Conservation (phyloP, 2,329 filamentous ascomycete species). For the Didymella keratinophila region DNA sequence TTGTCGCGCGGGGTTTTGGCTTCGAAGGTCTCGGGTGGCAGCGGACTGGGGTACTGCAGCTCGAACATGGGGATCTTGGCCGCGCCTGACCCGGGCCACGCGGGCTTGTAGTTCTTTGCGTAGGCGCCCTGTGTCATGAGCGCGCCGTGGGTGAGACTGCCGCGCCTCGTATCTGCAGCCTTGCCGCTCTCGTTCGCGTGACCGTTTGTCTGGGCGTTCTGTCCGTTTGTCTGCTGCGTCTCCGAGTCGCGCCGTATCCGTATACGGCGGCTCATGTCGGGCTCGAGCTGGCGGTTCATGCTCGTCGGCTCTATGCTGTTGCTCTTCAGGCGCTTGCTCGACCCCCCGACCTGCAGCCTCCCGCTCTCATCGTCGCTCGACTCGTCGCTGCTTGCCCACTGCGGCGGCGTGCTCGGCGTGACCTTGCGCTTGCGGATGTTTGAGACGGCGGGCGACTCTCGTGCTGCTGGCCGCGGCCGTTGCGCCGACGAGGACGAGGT, state of each 20-base stretch:
- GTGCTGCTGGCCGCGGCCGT: conserved; percentile 26
- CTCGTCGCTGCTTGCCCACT: conserved; percentile 44
- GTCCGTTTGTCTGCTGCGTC: neutral
- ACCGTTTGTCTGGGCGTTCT: conserved; percentile 18
- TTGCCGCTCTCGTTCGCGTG: conserved; percentile 17
- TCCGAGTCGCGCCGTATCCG: conserved; percentile 32
- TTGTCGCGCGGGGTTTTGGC: conserved; percentile 36
- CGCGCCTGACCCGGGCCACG: conserved; percentile 53
- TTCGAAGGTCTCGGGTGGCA: conserved; percentile 67
- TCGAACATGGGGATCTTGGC: conserved; percentile 62
- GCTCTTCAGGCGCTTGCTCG: conserved; percentile 48
- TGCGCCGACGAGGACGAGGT: conserved; percentile 23
- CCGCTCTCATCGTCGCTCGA: conserved; percentile 41
- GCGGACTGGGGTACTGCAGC: conserved; percentile 84
- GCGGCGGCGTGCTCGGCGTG: conserved; percentile 45
- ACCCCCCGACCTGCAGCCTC: conserved; percentile 34
- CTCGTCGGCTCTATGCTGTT: conserved; percentile 47
- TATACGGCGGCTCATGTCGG: conserved; percentile 46
- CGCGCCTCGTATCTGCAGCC: conserved; percentile 14
- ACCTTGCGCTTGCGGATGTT: conserved; percentile 46
- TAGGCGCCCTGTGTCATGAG: conserved; percentile 52
- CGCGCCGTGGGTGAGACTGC: conserved; percentile 51
- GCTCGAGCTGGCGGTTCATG: conserved; percentile 49
- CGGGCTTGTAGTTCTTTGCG: conserved; percentile 60
- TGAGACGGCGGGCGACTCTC: conserved; percentile 40